Conservation (phyloP, 257 asterid genomes). For the Fraxinus quadrangulata region DNA sequence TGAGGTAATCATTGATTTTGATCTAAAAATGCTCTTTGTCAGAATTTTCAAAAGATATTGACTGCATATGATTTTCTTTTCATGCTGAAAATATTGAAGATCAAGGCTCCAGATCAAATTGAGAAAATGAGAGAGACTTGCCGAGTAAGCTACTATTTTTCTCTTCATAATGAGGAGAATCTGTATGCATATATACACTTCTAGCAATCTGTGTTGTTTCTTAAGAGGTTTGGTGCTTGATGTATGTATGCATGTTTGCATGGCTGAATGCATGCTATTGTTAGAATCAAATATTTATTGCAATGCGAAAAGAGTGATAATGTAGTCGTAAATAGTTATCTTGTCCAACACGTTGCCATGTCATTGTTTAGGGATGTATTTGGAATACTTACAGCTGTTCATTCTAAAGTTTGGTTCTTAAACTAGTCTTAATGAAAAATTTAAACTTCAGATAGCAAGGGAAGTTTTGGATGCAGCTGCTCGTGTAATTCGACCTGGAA, state of each 20-base stretch:
- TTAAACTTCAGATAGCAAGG: conserved; percentile 68
- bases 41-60: conserved; percentile 8
- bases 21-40: neutral
- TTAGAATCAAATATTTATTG: neutral
- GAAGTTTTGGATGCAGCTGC: conserved; percentile 99
- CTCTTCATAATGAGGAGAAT: conserved; percentile 17
- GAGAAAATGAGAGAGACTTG: conserved; percentile 87
- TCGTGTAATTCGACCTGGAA: conserved; percentile 83
- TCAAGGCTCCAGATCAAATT: conserved; percentile 85
- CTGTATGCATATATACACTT: neutral
- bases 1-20: conserved; percentile 60
- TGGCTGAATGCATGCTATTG: conserved; percentile 17
- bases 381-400: neutral
- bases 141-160: conserved; percentile 62
- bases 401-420: conserved; percentile 19
- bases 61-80: conserved; percentile 31
- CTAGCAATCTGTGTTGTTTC: neutral
- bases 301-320: conserved; percentile 6
- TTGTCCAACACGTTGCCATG: neutral
- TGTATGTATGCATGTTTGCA: conserved; percentile 12
- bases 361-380: conserved; percentile 11
- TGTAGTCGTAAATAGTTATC: neutral
- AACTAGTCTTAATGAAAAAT: neutral
- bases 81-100: conserved; percentile 51
- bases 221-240: neutral